Evolutionary conservation across 495 filamentous ascomycete species (phyloP).

Genomic region (Xylaria castorea): DNA sequence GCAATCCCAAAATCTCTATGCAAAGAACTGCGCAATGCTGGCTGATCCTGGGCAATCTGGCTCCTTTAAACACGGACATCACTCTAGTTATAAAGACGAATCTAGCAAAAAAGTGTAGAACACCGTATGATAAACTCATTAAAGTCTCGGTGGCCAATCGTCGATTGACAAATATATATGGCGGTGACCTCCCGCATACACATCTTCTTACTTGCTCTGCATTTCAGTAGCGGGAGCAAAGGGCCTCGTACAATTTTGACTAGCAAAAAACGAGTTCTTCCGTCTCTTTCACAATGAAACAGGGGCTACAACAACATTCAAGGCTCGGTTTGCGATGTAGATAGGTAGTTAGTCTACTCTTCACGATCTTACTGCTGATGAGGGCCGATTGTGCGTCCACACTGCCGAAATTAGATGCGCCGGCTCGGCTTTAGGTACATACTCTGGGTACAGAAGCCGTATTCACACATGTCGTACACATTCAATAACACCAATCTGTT

Average conservation of each 20-base stretch:
- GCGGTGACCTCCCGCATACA: neutral
- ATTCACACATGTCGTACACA: too few relatives aligned
- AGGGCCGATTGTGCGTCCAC: too few relatives aligned
- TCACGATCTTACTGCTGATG: too few relatives aligned
- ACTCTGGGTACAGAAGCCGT: too few relatives aligned
- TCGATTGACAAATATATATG: neutral
- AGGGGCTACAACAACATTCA: neutral
- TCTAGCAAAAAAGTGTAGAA: too few relatives aligned
- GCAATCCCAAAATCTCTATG: neutral
- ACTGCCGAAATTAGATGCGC: too few relatives aligned
- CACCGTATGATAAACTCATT: too few relatives aligned
- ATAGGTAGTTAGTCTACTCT: too few relatives aligned
- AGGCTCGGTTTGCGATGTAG: too few relatives aligned
- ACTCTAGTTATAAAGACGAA: neutral
- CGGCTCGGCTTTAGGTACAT: too few relatives aligned
- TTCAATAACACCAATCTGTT: too few relatives aligned
- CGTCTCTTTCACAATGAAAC: neutral
- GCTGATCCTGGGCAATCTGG: neutral
- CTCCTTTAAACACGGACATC: too few relatives aligned
- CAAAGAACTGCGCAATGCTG: neutral
- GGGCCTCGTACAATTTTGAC: neutral
- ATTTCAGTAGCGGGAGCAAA: neutral
- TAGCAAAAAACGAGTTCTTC: neutral
- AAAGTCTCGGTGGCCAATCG: neutral
- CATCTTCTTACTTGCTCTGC: neutral